Conservation (phyloP, 352 stramenopile species). For the Pythium phragmitis region DNA sequence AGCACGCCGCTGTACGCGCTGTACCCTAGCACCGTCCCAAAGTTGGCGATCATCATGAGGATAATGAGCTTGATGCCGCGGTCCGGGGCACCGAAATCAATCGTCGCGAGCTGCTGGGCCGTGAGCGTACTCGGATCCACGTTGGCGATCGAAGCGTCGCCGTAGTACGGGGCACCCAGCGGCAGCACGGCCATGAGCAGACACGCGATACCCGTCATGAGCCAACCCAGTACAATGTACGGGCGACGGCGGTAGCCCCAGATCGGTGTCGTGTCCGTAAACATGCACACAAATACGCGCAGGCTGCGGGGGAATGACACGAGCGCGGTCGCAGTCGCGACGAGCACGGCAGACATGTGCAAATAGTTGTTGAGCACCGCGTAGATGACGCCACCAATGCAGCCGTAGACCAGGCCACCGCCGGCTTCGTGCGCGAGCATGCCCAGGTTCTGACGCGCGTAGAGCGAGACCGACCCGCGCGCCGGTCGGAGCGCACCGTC, state of each 20-base stretch:
- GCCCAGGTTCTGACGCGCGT: constrained; percentile 33
- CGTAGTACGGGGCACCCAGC: constrained; percentile 54
- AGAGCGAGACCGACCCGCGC: constrained; percentile 30
- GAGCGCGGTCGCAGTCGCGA: constrained; percentile 31
- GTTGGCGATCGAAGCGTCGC: constrained; percentile 36
- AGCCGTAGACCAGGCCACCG: constrained; percentile 30
- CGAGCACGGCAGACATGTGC: constrained; percentile 33
- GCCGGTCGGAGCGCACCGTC: constrained; percentile 24
- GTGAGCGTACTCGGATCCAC: constrained; percentile 32
- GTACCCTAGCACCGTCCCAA: constrained; percentile 48
- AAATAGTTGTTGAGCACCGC: constrained; percentile 41
- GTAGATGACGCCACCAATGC: constrained; percentile 31
- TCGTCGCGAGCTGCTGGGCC: constrained; percentile 32
- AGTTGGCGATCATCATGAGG: constrained; percentile 54
- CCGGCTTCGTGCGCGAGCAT: constrained; percentile 34
- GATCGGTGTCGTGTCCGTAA: constrained; percentile 46
- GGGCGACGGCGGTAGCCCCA: constrained; percentile 41
- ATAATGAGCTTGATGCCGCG: constrained; percentile 48
- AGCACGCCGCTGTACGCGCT: constrained; percentile 46
- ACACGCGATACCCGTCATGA: constrained; percentile 30
- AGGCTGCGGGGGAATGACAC: constrained; percentile 31
- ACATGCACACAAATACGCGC: constrained; percentile 41
- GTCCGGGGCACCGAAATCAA: constrained; percentile 45
- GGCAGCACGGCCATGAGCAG: constrained; percentile 40
- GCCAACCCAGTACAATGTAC: constrained; percentile 47